phyloP scores from a whole-genome alignment of 768 basidiomycete species.

The Termitomyces sp. region DNA sequence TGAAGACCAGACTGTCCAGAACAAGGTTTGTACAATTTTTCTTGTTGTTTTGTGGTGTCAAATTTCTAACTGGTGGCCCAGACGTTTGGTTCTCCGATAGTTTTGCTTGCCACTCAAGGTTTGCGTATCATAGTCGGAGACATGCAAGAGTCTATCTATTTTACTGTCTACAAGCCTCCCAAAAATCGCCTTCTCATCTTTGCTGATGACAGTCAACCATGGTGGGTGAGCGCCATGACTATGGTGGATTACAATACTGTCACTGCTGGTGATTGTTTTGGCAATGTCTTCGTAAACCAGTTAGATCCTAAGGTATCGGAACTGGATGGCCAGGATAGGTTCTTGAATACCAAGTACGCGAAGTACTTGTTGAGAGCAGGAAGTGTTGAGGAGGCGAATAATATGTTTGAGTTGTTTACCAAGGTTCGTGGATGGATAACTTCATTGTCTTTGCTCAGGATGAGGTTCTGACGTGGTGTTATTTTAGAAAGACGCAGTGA shows the following conservation, averaged over 20 bases:
- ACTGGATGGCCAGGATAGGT: constrained; percentile 94
- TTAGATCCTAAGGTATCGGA: constrained; percentile 80
- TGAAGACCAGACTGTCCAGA: constrained; percentile 98
- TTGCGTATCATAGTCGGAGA: constrained; percentile 94
- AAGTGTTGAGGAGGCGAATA: constrained; percentile 67
- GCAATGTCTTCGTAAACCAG: constrained; percentile 93
- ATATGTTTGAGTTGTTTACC: constrained; percentile 82
- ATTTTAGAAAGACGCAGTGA: constrained; percentile 74
- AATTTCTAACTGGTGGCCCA: constrained; percentile 22
- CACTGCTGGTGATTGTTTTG: constrained; percentile 90
- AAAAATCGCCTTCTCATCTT: constrained; percentile 92
- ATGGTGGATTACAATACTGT: constrained; percentile 99
- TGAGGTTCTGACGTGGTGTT: not conserved
- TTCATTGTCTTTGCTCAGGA: not conserved
- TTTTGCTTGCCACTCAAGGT: constrained; percentile 88
- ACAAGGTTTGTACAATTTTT: constrained; percentile 58
- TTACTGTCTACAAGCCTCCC: constrained; percentile 88
- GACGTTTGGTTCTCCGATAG: constrained; percentile 82
- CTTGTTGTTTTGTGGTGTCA: not conserved
- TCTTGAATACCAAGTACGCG: constrained; percentile 88
- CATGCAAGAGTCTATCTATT: constrained; percentile 94
- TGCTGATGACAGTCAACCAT: constrained; percentile 88
- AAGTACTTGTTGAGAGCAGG: constrained; percentile 89
- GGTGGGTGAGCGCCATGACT: constrained; percentile 84
- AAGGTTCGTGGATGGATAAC: constrained; percentile 48